Percentiles rank a stretch among this genome's conserved stretches.
Conservation (phyloP, 2,329 filamentous ascomycete species). For the Stemphylium beticola region DNA sequence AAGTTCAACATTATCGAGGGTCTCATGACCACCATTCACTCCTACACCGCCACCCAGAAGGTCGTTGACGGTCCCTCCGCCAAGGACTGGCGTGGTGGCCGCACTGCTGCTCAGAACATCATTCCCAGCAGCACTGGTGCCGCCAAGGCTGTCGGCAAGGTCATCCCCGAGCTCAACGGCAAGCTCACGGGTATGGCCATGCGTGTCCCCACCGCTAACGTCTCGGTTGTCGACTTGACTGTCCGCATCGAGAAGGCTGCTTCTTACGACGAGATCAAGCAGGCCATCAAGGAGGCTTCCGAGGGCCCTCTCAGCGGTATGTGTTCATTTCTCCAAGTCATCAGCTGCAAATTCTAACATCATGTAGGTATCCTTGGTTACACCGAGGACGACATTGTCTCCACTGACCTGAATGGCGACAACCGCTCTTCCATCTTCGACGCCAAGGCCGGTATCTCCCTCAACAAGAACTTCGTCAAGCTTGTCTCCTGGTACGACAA, state of each 20-base stretch:
- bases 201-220: conserved; percentile 98
- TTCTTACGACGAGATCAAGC: conserved; percentile 91
- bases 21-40: conserved; percentile 99
- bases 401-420: conserved; percentile 91
- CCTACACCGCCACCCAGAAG: conserved; percentile 99
- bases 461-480: conserved; percentile 99
- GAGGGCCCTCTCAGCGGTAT: conserved; percentile 84
- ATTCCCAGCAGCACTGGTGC: conserved; percentile 99
- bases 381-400: conserved; percentile 97
- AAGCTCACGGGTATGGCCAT: conserved; percentile 99
- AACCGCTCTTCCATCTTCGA: conserved; percentile 97
- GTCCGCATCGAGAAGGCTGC: conserved; percentile 90
- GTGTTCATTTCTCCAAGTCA: conserved; percentile 35
- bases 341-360: conserved; percentile 25
- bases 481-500: conserved; percentile 99
- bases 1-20: conserved; percentile 97
- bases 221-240: conserved; percentile 98
- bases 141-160: conserved; percentile 99
- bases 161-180: conserved; percentile 96
- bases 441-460: conserved; percentile 97
- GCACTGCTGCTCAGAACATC: conserved; percentile 99
- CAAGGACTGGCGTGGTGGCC: conserved; percentile 99
- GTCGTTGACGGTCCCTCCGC: conserved; percentile 95
- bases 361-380: conserved; percentile 80
- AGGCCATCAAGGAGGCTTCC: conserved; percentile 81